Base-by-base conservation (phyloP, 768 basidiomycete species). In the Lactarius trivialis region DNA sequence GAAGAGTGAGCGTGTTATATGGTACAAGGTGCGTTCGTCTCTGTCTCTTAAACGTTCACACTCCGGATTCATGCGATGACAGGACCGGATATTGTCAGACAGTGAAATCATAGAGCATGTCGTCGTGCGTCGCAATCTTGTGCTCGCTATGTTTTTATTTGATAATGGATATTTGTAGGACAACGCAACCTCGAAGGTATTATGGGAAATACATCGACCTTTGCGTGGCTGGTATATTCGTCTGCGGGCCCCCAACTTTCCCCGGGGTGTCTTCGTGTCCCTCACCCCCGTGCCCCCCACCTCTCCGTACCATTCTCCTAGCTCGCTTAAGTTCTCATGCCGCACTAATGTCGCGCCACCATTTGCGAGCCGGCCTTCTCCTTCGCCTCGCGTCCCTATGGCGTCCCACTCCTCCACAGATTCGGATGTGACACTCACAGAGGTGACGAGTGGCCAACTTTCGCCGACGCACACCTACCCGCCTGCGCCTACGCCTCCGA, bases 221-320 rank as follows among this genome's bases (percentile, higher is more conserved):
- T 83, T 84, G 60, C 82, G 86, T 32, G 91, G 91, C 50, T 93
- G 91, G 91, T 93, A 92, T 72, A 84, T 93, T 62, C 86, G 86
- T 45, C 75, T 93, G 28, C 82, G 87, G 37, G 76, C 88, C 2
- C 90, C 91, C 0, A 68, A 78, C 4, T 91, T 91, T 65, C 86
- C 88, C 0, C 85, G 82, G 14, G 76, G 58, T 26, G 66, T 72
- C 36, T 75, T 72, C 64, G 74, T 79, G 43, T 63, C 74, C 9
- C 70, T 79, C 51, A 59, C 68, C 4, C 75, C 77, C 14, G 65
- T 75, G 1, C 72, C 73, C 3, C 60, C 69, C 24, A 66, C 68
- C 7, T 75, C 72, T 0, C 70, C 70, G 1, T 71, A 73, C 59
- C 67, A 72, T 56, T 57, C 68, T 24, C 72, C 72, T 4, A 71